Base-by-base conservation (phyloP, 306 rosid species). In the Prunus mume region DNA sequence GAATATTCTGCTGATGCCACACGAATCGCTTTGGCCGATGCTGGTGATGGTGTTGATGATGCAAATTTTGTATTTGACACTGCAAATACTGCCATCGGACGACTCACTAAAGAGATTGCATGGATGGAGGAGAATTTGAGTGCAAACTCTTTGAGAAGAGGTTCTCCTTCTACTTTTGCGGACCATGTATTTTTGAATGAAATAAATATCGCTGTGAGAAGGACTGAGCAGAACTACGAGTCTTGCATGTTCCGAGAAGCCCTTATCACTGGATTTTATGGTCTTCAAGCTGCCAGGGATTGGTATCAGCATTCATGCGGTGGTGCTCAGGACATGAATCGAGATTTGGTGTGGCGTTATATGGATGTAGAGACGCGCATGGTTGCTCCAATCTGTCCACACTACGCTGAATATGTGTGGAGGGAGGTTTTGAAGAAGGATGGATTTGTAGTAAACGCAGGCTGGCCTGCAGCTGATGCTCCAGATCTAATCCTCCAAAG, bases 361-460 rank as follows among this genome's bases (percentile, higher is more conserved):
- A 93, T 93, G 96, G 97, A 93, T 80, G 96, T 90, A 77, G 97
- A 93, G 81, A 93, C 98, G 13, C 92, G 98, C 54, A 91, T 93
- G 56, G 50, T 93, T 32, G 85, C 92, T 80, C 98, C 98, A 69
- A 89, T 93, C 38, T 93, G 98, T 78, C 98, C 98, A 0, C 98
- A 93, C 78, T 93, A 93, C 85, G 92, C 91, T 9, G 98, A 93
- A 76, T 86, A 85, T 81, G 83, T 90, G 50, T 93, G 98, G 98
- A 88, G 91, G 82, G 91, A 84, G 69, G 78, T 89, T 79, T 79
- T 93, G 87, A 91, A 85, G 87, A 91, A 83, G 84, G 91, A 89
- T 51, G 97, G 97, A n/a, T 93, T 93, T 87, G 93, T 82, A 56
- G 81, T 93, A 74, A 89, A 80, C 47, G 97, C 97, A 45, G 98